Base-by-base conservation (phyloP, 495 filamentous ascomycete genomes). In the Penicillium chermesinum region DNA sequence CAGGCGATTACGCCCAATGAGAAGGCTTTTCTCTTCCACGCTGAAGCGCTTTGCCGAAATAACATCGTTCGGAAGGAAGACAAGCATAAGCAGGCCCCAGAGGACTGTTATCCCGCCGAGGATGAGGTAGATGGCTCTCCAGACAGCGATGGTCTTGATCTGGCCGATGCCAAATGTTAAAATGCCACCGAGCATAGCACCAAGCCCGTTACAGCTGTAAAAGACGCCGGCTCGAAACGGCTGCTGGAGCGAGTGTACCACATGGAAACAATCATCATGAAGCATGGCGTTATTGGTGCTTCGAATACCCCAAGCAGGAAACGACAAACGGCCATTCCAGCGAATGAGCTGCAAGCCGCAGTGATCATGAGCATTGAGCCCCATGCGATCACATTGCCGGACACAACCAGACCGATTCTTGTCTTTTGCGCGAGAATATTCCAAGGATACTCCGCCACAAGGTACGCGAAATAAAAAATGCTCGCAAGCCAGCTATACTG, bases 171-270 rank as follows among this genome's bases (percentile, higher is more conserved):
- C 81, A 54, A 82, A 84, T 0, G 79, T 78, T 0, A 84, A 54
- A 2, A 84, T 61, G 0, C 80, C 81, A 27, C 79, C 79, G 1
- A 78, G 64, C 8, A 79, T 76, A 46, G 81, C 79, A 5, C 79
- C 79, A 9, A 81, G 49, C 0, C 79, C 79, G 43, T 80, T 81
- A 12, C 75, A 77, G 2, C 77, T 77, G 52, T 82, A 83, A 77
- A 78, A 83, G 3, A 79, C 49, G 7, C 77, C 80, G 34, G 82
- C 76, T 9, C 81, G 73, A 4, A 82, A 61, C 0, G 81, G 78
- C 43, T 83, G 81, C 39, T 84, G 75, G 56, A 14, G 65, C 65
- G 5, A 63, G 54, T 78, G 51, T 77, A 71, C 49, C 55, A 61
- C 55, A 67, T 72, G 18, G 61, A 59, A 2, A 66, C 57, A 13